Percentiles rank a stretch among this genome's conserved stretches.
Conservation (phyloP, 306 rosid genomes). For the Calophaca sinica region DNA sequence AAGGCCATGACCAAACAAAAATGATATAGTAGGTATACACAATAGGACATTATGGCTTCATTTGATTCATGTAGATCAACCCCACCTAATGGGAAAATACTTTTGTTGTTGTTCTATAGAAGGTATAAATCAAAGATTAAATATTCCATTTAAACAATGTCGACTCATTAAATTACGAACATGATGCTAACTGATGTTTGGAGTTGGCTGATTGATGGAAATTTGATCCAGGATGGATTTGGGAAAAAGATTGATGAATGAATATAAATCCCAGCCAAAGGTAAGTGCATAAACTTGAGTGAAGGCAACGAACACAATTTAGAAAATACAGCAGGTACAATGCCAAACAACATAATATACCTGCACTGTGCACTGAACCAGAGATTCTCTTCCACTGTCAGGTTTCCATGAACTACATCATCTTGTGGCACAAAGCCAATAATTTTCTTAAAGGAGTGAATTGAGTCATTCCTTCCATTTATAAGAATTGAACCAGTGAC, state of each 20-base stretch:
- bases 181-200: neutral
- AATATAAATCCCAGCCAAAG: neutral
- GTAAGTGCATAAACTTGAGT: constrained; percentile 20
- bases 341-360: constrained; percentile 55
- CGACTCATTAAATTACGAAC: neutral
- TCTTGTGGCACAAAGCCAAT: constrained; percentile 99
- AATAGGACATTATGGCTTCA: too few relatives aligned
- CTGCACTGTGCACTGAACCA: constrained; percentile 99
- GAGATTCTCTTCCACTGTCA: constrained; percentile 97
- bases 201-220: neutral
- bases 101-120: neutral
- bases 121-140: neutral
- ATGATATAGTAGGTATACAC: neutral
- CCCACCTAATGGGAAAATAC: too few relatives aligned
- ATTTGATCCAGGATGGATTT: neutral
- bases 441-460: constrained; percentile 85
- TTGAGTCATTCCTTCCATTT: constrained; percentile 81
- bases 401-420: constrained; percentile 95
- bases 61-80: too few relatives aligned
- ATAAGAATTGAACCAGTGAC: constrained; percentile 78
- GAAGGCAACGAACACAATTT: neutral
- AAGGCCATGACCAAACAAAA: constrained; percentile 9
- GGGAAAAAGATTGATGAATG: neutral
- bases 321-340: constrained; percentile 39
- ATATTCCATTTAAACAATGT: neutral